Base-by-base conservation (phyloP, 257 asterid genomes). In the Vinca minor region DNA sequence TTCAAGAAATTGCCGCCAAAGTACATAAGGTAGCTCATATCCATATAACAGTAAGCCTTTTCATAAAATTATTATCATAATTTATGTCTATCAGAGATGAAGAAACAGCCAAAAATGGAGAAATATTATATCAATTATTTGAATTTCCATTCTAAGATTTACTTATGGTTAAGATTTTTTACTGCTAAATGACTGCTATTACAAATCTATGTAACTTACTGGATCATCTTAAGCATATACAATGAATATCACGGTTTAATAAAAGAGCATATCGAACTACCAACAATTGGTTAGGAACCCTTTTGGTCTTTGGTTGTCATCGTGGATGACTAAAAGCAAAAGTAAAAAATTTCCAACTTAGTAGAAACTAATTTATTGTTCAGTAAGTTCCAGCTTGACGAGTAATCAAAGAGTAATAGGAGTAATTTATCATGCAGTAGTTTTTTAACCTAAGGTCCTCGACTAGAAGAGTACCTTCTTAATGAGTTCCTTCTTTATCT, bases 401-500 rank as follows among this genome's bases (percentile, higher is more conserved):
- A 31, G 12, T n/a, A n/a, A n/a, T n/a, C 6, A 55, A 18, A n/a
- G n/a, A 31, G 11, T 0, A 39, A 42, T 11, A 32, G 26, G 23
- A 15, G 29, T 1, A 55, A 54, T 55, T 55, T 6, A 55, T 55
- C 23, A 29, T 29, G 13, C 23, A 55, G 21, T 15, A 56, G 15
- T 17, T 17, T 31, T 34, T 31, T 4, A 31, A 14, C 12, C 39
- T 20, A 55, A 55, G 39, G 60, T 32, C 62, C 18, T 31, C 26
- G 31, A 17, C 15, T 39, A 25, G n/a, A 26, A 23, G 26, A 41
- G 79, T 72, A 93, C 99, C 96, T 93, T 84, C 72, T 48, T 78
- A 21, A 87, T 78, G 31, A 86, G 35, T 73, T 84, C 90, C 62
- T 80, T 89, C 77, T 78, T 87, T 60, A 85, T 70, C 81, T 82